Evolutionary conservation across 345 rosid species (phyloP).

Genomic region (Eucalyptus lansdowneana): DNA sequence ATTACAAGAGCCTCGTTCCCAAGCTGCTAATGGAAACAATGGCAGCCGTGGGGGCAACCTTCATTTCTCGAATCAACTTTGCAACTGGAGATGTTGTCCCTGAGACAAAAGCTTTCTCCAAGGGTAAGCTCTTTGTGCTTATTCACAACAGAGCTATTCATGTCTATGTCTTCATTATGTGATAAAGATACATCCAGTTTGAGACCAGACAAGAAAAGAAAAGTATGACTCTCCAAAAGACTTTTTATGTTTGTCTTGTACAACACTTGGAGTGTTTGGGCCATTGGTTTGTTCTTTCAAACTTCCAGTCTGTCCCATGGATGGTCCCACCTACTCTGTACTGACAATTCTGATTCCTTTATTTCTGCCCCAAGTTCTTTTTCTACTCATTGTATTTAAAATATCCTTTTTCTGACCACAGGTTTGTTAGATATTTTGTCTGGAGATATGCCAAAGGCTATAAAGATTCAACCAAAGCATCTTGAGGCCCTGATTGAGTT

Average conservation of each 20-base stretch:
- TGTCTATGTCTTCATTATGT: not conserved
- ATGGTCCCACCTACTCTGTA: not conserved
- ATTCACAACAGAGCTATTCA: not conserved
- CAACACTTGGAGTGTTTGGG: not conserved
- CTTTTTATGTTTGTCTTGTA: not conserved
- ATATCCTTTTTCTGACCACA: constrained; percentile 6
- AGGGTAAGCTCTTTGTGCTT: constrained; percentile 31
- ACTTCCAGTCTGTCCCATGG: not conserved
- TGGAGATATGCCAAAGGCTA: constrained; percentile 92
- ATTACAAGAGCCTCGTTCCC: constrained; percentile 69
- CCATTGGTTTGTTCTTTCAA: not conserved
- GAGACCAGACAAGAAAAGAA: not conserved
- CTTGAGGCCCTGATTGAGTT: constrained; percentile 86
- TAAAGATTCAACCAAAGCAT: constrained; percentile 83
- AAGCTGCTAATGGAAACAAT: constrained; percentile 78
- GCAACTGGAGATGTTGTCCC: constrained; percentile 89
- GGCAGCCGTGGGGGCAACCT: constrained; percentile 61
- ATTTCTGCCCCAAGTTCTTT: not conserved
- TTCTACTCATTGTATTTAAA: not conserved
- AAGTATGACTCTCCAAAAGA: not conserved
- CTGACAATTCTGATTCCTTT: not conserved
- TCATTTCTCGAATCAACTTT: constrained; percentile 76
- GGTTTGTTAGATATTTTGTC: constrained; percentile 83
- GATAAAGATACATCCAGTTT: not conserved
- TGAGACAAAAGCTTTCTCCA: constrained; percentile 82